A percentile compares a stretch with the other conserved stretches of the same genome.
Evolutionary conservation across 768 basidiomycete species (phyloP).

Genomic region (Podaxis sp.): DNA sequence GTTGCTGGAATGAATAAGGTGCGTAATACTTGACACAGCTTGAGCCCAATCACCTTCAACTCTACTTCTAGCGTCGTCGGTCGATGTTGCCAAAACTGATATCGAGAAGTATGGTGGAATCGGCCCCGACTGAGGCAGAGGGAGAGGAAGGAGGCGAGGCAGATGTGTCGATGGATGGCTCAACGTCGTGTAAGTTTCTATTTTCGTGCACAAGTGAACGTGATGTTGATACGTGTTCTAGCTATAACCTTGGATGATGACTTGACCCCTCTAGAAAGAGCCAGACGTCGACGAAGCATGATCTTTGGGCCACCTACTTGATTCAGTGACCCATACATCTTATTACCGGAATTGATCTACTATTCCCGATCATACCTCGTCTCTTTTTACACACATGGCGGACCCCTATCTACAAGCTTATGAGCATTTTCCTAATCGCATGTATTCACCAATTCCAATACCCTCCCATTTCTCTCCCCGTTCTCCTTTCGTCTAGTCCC

Average conservation of each 20-base stretch:
- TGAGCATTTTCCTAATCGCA: neutral
- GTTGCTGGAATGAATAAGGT: constrained; percentile 69
- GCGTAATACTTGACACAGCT: neutral
- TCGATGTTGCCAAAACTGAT: constrained; percentile 71
- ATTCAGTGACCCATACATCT: constrained; percentile 3
- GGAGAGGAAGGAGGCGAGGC: constrained; percentile 29
- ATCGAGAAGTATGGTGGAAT: constrained; percentile 23
- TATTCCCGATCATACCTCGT: neutral
- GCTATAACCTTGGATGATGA: constrained; percentile 51
- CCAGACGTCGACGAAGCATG: constrained; percentile 49
- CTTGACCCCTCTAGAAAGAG: constrained; percentile 69
- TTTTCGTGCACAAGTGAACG: neutral
- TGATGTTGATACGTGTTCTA: constrained; percentile 23
- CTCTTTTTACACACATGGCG: neutral
- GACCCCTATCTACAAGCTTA: neutral
- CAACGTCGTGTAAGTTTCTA: constrained; percentile 39
- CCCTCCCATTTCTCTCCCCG: neutral
- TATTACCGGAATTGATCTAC: neutral
- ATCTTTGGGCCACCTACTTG: constrained; percentile 29
- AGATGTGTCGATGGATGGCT: constrained; percentile 45
- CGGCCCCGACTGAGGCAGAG: constrained; percentile 24
- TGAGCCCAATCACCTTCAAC: constrained; percentile 2
- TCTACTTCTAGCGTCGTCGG: constrained; percentile 55
- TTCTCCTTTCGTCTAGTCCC: neutral
- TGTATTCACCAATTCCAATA: neutral